A percentile compares a stretch with the other conserved stretches of the same genome.
Conservation (phyloP, 148 eudicot genomes). For the Rhododendron ovatum region DNA sequence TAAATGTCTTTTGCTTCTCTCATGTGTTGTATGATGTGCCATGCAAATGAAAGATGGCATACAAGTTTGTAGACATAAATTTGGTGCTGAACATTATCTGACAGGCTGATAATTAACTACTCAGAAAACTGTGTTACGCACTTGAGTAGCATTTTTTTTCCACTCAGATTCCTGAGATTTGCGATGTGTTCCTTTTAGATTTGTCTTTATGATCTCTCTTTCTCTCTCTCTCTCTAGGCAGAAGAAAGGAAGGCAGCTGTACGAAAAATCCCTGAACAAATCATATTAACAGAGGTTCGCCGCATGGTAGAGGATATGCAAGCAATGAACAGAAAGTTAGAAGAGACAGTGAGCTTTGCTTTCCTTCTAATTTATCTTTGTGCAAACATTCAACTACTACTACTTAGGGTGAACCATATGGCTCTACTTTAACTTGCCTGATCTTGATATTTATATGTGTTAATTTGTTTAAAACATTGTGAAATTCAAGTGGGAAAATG, state of each 20-base stretch:
- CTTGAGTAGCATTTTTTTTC: background rate
- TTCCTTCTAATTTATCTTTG: background rate
- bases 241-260: conserved; percentile 56
- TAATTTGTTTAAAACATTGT: background rate
- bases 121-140: background rate
- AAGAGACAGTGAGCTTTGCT: conserved; percentile 61
- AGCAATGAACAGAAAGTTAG: conserved; percentile 69
- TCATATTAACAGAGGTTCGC: conserved; percentile 88
- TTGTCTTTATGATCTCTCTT: background rate
- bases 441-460: background rate
- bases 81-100: background rate
- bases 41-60: background rate
- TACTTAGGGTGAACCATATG: background rate
- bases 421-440: background rate
- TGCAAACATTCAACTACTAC: background rate
- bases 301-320: conserved; percentile 94
- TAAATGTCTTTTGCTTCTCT: conserved; percentile 6
- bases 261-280: conserved; percentile 73
- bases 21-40: background rate
- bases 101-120: background rate
- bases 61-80: background rate
- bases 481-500: background rate
- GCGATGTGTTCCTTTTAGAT: background rate
- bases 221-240: conserved; percentile 36
- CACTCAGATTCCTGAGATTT: background rate